phyloP scores from a whole-genome alignment of 2,329 filamentous ascomycete genomes.

The Elsinoe australis region DNA sequence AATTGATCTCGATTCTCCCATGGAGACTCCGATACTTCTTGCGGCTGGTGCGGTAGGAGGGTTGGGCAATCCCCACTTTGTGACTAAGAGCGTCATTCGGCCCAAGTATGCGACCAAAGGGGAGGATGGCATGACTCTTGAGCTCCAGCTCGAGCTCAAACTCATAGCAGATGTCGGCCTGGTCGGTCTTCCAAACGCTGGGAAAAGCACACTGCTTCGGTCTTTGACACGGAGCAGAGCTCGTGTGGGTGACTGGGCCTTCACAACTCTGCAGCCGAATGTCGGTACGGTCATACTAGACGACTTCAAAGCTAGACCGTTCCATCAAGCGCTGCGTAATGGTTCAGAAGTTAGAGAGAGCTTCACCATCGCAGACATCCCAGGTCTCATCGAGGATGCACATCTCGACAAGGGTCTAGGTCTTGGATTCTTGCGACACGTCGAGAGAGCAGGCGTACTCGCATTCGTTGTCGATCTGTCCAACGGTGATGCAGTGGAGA shows the following conservation, averaged over 20 bases:
- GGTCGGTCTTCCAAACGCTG: slow-evolving; percentile 90
- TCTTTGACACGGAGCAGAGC: slow-evolving; percentile 83
- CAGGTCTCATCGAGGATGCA: slow-evolving; percentile 83
- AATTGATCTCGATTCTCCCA: slow-evolving; percentile 55
- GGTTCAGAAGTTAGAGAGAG: slow-evolving; percentile 52
- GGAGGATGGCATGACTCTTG: slow-evolving; percentile 67
- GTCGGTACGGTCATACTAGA: slow-evolving; percentile 94
- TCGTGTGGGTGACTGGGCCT: slow-evolving; percentile 88
- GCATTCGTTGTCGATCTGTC: slow-evolving; percentile 88
- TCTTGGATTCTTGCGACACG: slow-evolving; percentile 83
- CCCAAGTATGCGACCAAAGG: slow-evolving; percentile 87
- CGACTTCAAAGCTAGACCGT: slow-evolving; percentile 68
- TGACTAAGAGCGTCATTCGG: slow-evolving; percentile 62
- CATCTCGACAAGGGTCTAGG: slow-evolving; percentile 88
- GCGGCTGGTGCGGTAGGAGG: slow-evolving; percentile 84
- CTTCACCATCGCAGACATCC: slow-evolving; percentile 93
- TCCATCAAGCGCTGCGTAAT: slow-evolving; percentile 38
- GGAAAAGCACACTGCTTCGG: slow-evolving; percentile 86
- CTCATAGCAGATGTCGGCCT: slow-evolving; percentile 90
- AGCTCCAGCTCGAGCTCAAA: slow-evolving; percentile 84
- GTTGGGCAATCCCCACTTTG: slow-evolving; percentile 88
- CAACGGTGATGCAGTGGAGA: slow-evolving; percentile 68
- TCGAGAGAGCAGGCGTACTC: slow-evolving; percentile 85
- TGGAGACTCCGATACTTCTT: slow-evolving; percentile 74
- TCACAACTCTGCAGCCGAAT: slow-evolving; percentile 90